phyloP scores from a whole-genome alignment of 1,284 basidiomycete genomes.

The Austroboletus niveus region DNA sequence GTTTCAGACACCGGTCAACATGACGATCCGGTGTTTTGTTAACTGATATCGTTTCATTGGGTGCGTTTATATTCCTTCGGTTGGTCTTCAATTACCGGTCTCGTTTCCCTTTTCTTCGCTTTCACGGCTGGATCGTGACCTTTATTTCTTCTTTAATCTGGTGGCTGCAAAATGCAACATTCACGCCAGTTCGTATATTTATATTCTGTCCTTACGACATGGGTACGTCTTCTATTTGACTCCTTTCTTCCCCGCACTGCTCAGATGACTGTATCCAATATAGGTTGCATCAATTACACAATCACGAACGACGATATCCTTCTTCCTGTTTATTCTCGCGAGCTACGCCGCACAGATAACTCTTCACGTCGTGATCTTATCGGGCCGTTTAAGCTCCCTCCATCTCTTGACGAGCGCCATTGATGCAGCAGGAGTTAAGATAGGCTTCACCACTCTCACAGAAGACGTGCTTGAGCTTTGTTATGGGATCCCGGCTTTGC shows the following conservation, averaged over 20 bases:
- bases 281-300: conserved; percentile 44
- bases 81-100: not conserved
- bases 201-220: not conserved
- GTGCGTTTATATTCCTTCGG: not conserved
- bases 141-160: not conserved
- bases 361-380: conserved; percentile 36
- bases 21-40: no score
- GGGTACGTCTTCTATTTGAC: conserved; percentile 10
- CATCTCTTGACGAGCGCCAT: conserved; percentile 30
- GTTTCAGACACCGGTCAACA: no score
- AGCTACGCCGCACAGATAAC: conserved; percentile 37
- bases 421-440: conserved; percentile 11
- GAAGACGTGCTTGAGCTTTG: conserved; percentile 12
- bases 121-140: conserved; percentile 18
- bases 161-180: not conserved
- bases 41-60: not conserved
- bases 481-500: conserved; percentile 11
- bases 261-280: not conserved
- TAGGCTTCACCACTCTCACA: conserved; percentile 14
- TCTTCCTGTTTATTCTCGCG: conserved; percentile 39
- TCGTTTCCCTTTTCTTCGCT: not conserved
- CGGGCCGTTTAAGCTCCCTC: conserved; percentile 34
- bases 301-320: conserved; percentile 44
- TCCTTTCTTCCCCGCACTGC: not conserved
- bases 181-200: not conserved